Base-by-base conservation (phyloP, 345 rosid genomes). In the Euclidium syriacum region DNA sequence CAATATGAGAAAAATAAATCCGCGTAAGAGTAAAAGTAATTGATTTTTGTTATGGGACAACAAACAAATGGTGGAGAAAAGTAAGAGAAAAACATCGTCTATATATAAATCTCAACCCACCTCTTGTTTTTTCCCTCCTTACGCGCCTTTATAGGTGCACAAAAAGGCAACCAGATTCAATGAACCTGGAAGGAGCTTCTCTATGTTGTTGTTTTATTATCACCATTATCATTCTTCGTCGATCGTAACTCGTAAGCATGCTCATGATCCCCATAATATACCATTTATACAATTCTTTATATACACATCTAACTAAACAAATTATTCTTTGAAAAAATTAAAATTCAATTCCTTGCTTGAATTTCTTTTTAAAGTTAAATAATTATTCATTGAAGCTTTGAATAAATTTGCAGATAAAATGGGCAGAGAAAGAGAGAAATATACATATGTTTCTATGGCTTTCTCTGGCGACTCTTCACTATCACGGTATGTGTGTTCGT, bases 131-230 rank as follows among this genome's bases (percentile, higher is more conserved):
- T 19, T 7, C 54, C 33, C 32, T 34, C 42, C 67, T 52, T 25
- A 20, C 9, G 48, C 14, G 53, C 55, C 65, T 58, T 12, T 50
- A 60, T 41, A 27, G 46, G 61, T 61, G 60, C 57, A 11, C 40
- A 14, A 32, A 69, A 61, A 52, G 62, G 67, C 62, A 61, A 32
- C 73, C 55, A 69, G 50, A 62, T 69, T 69, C 73, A 69, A 34
- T 69, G 73, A 69, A 61, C 56, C 74, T 70, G 62, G 18, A 27
- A 7, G 7, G n/a, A 5, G 2, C 33, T 3, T 29, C 34, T 52
- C 41, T 51, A 33, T 44, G 68, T 52, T 69, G 49, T 61, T 67
- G 27, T 58, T 57, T 30, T 17, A 32, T 44, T 62, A 46, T 52
- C 53, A n/a, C 26, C 30, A 30, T 19, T 52, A 59, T 32, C 61